Percentiles rank a stretch among this genome's conserved stretches.
Conservation (phyloP, 2,329 filamentous ascomycete species). For the Chalaropsis ovoidea region DNA sequence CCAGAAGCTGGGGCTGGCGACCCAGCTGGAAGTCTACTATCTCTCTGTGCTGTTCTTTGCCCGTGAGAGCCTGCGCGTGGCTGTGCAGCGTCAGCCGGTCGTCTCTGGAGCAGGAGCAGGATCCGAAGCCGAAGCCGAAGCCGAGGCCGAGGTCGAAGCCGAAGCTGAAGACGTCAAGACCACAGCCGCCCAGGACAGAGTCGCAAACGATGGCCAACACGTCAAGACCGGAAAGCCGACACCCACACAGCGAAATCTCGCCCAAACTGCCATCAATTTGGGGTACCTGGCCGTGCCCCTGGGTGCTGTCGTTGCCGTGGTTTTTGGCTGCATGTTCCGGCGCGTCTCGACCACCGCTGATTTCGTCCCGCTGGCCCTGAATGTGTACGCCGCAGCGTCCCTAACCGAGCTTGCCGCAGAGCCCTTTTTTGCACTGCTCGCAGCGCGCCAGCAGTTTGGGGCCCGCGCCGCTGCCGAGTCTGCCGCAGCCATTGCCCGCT, state of each 20-base stretch:
- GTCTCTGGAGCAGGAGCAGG: neutral
- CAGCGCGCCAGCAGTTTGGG: slow-evolving; percentile 69
- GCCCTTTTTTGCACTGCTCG: slow-evolving; percentile 79
- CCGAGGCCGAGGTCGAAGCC: neutral
- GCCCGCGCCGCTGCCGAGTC: slow-evolving; percentile 75
- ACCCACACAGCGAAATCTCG: slow-evolving; percentile 31
- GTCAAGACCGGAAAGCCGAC: neutral
- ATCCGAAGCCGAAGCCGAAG: neutral
- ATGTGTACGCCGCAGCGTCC: slow-evolving; percentile 47
- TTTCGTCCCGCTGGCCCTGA: slow-evolving; percentile 47
- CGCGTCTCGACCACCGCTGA: slow-evolving; percentile 41
- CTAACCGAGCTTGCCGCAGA: slow-evolving; percentile 72
- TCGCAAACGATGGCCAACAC: slow-evolving; percentile 11
- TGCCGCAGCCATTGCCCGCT: slow-evolving; percentile 67
- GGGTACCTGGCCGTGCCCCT: slow-evolving; percentile 68
- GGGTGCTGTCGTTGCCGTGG: slow-evolving; percentile 53
- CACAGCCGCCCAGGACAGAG: slow-evolving; percentile 30
- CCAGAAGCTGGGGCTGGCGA: slow-evolving; percentile 69
- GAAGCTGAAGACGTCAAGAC: neutral
- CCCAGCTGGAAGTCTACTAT: slow-evolving; percentile 87
- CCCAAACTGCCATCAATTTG: slow-evolving; percentile 77
- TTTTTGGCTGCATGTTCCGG: slow-evolving; percentile 60
- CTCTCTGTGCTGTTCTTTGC: slow-evolving; percentile 92
- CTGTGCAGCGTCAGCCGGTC: slow-evolving; percentile 62
- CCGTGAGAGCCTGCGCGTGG: slow-evolving; percentile 81